phyloP scores from a whole-genome alignment of 345 rosid genomes.

The Noccaea bulbosa region DNA sequence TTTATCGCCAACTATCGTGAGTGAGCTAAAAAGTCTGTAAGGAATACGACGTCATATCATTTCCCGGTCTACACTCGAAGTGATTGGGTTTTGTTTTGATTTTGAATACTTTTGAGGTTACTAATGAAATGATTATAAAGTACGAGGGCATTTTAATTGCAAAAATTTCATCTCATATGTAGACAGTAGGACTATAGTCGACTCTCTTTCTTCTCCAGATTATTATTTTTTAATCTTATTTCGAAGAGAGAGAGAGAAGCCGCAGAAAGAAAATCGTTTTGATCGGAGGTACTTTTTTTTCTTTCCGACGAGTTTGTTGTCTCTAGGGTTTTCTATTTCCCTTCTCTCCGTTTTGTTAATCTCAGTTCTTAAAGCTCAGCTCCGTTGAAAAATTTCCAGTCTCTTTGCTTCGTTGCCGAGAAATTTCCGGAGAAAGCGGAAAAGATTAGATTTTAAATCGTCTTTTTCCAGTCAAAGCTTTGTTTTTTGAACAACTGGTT shows the following conservation, averaged over 20 bases:
- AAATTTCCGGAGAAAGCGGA: slow-evolving; percentile 35
- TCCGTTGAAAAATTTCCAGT: slow-evolving; percentile 7
- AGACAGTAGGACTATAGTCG: slow-evolving; percentile 20
- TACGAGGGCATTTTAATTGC: slow-evolving; percentile 25
- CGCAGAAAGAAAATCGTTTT: slow-evolving; percentile 26
- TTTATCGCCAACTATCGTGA: neutral
- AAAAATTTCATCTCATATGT: neutral
- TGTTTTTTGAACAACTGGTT: neutral
- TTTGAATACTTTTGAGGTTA: neutral
- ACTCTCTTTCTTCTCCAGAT: neutral
- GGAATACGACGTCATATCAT: neutral
- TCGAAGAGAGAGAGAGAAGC: slow-evolving; percentile 33
- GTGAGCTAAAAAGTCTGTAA: neutral
- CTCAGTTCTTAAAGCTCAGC: neutral
- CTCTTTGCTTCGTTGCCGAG: slow-evolving; percentile 28
- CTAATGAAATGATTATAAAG: neutral
- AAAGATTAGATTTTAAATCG: slow-evolving; percentile 3
- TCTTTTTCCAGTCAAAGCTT: slow-evolving; percentile 31
- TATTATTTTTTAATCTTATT: neutral
- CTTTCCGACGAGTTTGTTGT: slow-evolving; percentile 20
- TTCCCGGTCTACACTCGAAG: neutral
- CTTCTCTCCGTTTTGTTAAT: slow-evolving; percentile 1
- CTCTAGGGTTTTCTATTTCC: slow-evolving; percentile 13
- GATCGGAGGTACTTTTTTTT: slow-evolving; percentile 44
- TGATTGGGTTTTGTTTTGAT: neutral